Conservation (phyloP, 1,284 basidiomycete genomes). For the Filobasidium uniguttulatum region DNA sequence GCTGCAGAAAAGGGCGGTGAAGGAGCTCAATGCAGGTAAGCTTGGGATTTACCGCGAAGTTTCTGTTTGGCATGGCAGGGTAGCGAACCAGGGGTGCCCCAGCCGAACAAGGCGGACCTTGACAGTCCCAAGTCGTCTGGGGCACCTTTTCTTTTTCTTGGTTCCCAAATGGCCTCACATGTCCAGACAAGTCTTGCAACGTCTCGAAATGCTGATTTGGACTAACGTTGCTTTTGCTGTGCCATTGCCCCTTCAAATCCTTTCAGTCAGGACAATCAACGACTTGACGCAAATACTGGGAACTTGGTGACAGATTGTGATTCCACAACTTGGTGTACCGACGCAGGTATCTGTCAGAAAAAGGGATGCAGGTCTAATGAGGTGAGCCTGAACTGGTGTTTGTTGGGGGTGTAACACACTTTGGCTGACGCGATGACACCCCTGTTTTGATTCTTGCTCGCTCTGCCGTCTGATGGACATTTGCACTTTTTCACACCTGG, state of each 20-base stretch:
- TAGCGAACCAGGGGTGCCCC: too few relatives aligned
- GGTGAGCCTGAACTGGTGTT: constrained; percentile 28
- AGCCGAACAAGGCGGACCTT: too few relatives aligned
- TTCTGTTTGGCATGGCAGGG: too few relatives aligned
- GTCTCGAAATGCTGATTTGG: neutral
- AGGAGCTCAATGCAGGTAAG: constrained; percentile 1
- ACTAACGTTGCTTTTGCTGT: too few relatives aligned
- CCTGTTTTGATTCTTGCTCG: too few relatives aligned
- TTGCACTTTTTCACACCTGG: too few relatives aligned
- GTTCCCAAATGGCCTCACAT: neutral
- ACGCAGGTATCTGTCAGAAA: constrained; percentile 45
- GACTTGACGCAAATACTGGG: constrained; percentile 57
- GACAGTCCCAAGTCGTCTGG: too few relatives aligned
- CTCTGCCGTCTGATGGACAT: too few relatives aligned
- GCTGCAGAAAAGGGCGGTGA: neutral
- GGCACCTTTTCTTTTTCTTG: neutral
- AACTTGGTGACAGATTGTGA: constrained; percentile 66
- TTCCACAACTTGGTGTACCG: constrained; percentile 51
- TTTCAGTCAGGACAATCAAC: constrained; percentile 39
- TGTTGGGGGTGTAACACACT: neutral
- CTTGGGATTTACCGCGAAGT: too few relatives aligned
- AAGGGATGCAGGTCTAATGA: constrained; percentile 63
- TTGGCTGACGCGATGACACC: too few relatives aligned
- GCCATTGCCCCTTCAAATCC: too few relatives aligned
- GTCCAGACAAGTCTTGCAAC: neutral